phyloP scores from a whole-genome alignment of 1,284 basidiomycete species.

The Neonothopanus nambi region DNA sequence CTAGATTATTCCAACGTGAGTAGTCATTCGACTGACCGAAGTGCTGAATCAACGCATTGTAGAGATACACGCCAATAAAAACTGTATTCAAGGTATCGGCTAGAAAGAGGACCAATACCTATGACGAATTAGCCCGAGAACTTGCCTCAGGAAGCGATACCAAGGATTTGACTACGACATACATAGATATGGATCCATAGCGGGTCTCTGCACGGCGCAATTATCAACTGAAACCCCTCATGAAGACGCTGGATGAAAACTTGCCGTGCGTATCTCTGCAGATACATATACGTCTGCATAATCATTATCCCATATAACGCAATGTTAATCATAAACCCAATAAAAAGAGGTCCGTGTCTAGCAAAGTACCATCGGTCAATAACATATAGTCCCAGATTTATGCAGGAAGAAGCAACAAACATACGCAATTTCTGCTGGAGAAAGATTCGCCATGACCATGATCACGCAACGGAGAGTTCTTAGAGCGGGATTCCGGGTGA shows the following conservation, averaged over 20 bases:
- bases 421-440: conserved; percentile 21
- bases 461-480: no score
- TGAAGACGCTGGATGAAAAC: conserved; percentile 9
- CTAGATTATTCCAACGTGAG: not conserved
- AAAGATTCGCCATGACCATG: conserved; percentile 11
- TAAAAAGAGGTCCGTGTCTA: conserved; percentile 37
- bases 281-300: conserved; percentile 38
- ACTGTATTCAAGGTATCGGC: conserved; percentile 37
- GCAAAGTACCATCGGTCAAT: not conserved
- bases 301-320: conserved; percentile 40
- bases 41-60: conserved; percentile 34
- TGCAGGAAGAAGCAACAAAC: no score
- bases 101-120: conserved; percentile 34
- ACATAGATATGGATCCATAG: conserved; percentile 25
- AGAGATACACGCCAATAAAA: conserved; percentile 37
- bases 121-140: not conserved
- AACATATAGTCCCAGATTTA: no score
- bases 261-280: conserved; percentile 30
- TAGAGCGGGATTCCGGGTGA: no score
- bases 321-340: conserved; percentile 34
- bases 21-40: conserved; percentile 32
- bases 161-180: no score
- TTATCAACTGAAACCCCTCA: no score
- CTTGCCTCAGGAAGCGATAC: no score
- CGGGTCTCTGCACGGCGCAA: conserved; percentile 21